Percentiles rank a stretch among this genome's conserved stretches.
Evolutionary conservation across 2,329 filamentous ascomycete genomes (phyloP).

Genomic region (Phialemoniopsis sp.): DNA sequence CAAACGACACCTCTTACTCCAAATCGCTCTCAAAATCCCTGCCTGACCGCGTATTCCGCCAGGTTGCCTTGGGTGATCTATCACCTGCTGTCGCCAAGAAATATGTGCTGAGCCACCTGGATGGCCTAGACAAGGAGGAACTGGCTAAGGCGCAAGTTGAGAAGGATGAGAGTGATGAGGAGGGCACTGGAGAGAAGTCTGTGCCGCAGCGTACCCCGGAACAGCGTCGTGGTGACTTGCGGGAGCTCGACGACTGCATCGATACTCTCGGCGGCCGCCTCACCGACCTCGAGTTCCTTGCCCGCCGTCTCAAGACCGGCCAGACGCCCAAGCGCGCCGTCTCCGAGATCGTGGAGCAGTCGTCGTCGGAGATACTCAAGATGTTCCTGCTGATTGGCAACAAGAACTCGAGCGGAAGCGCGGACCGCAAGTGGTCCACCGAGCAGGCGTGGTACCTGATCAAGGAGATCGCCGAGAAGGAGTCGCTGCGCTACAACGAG

Average conservation of each 20-base stretch:
- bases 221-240: constrained; percentile 45
- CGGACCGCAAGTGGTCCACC: constrained; percentile 65
- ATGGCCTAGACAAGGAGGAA: constrained; percentile 35
- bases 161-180: constrained; percentile 11
- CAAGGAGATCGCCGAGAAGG: constrained; percentile 66
- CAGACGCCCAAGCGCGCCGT: constrained; percentile 80
- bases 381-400: constrained; percentile 76
- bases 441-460: constrained; percentile 91
- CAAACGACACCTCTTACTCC: constrained; percentile 81
- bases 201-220: constrained; percentile 19
- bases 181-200: constrained; percentile 13
- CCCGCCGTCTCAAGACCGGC: constrained; percentile 82
- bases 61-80: constrained; percentile 81
- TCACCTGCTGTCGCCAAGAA: constrained; percentile 81
- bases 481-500: constrained; percentile 77
- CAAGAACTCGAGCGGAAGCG: constrained; percentile 17
- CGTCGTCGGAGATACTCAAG: constrained; percentile 85
- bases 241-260: constrained; percentile 78
- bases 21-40: constrained; percentile 84
- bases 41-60: constrained; percentile 86
- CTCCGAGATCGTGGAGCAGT: constrained; percentile 82
- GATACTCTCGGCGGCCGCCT: constrained; percentile 80
- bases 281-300: constrained; percentile 92
- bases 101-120: constrained; percentile 82
- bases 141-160: constrained; percentile 21